Base-by-base conservation (phyloP, 306 rosid species). In the Nissolia schottii region DNA sequence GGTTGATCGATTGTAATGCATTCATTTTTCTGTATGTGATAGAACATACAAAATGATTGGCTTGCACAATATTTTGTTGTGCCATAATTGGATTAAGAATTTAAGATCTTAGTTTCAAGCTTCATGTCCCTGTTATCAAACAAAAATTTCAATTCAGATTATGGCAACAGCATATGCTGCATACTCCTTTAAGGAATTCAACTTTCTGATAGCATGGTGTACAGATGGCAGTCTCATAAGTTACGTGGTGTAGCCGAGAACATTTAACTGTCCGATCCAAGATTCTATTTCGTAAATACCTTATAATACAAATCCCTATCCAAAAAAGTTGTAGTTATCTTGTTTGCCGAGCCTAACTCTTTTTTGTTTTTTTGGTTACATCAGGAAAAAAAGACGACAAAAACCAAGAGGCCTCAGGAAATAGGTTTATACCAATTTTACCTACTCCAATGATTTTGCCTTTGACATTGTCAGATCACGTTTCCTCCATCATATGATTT, bases 21-120 rank as follows among this genome's bases (percentile, higher is more conserved):
- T 74, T 83, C 85, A 77, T 82, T 82, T 64, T 70, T 55, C 55
- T 85, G 84, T 79, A 83, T 76, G 80, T 83, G 86, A 74, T 55
- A 75, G 37, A 74, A 43, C 66, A 37, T 62, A 38, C 59, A 64
- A 11, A 38, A 16, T 67, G 80, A 68, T n/a, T 54, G 70, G 34
- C 31, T 67, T 77, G 69, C 37, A 61, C 15, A 41, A 23, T 73
- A 66, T 38, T 2, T 43, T 70, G 11, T 65, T 56, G 53, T 71
- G 67, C 46, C 62, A 60, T 12, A 64, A 6, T 22, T 67, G 20
- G 53, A 53, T 60, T 40, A 51, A 41, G 22, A n/a, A n/a, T n/a
- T n/a, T n/a, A n/a, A n/a, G n/a, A n/a, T n/a, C n/a, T n/a, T n/a
- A n/a, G 49, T 54, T 10, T 51, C 32, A n/a, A n/a, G n/a, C 14